Base-by-base conservation (phyloP, 2,329 filamentous ascomycete species). In the Sporothrix schenckii region DNA sequence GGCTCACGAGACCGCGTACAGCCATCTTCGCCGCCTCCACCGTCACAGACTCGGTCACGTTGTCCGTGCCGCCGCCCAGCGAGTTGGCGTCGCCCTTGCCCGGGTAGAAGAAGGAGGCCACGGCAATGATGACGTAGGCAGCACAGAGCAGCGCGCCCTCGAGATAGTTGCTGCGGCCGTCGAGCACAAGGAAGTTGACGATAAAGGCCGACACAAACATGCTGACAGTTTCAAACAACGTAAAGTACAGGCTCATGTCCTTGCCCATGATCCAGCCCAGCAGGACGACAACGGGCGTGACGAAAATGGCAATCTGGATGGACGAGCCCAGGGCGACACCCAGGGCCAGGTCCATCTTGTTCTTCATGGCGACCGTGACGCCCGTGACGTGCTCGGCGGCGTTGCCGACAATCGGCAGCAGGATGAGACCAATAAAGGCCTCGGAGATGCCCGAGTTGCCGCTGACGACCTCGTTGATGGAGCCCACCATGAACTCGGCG, bases 171-270 rank as follows among this genome's bases (percentile, higher is more conserved):
- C 86, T 89, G 73, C 90, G 85, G 16, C 90, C 91, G 74, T 91
- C 90, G 39, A 91, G 84, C 69, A 93, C 89, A n/a, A 93, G 81
- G 74, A 92, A 89, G 78, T 92, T 92, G 75, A 92, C 90, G 63
- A 93, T 86, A 71, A 92, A 82, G 3, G 91, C 89, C 2, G 85
- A 87, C 4, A 91, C 86, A 75, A 92, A 90, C 75, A 93, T 84
- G 50, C 89, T 88, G 24, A 92, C 88, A 0, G 90, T 92, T 80
- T 93, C 91, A 76, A 93, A 93, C 49, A 89, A 84, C 75, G 89
- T 89, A 79, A 93, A 93, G 74, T 91, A 89, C 65, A 93, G 83
- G n/a, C 86, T 83, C 78, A 89, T 84, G 24, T 87, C 83, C 52
- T 83, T 83, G 14, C 81, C 76, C 74, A 89, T 79, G 72, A 81